Base-by-base conservation (phyloP, 2,329 filamentous ascomycete genomes). In the Fusarium cyanostomum region DNA sequence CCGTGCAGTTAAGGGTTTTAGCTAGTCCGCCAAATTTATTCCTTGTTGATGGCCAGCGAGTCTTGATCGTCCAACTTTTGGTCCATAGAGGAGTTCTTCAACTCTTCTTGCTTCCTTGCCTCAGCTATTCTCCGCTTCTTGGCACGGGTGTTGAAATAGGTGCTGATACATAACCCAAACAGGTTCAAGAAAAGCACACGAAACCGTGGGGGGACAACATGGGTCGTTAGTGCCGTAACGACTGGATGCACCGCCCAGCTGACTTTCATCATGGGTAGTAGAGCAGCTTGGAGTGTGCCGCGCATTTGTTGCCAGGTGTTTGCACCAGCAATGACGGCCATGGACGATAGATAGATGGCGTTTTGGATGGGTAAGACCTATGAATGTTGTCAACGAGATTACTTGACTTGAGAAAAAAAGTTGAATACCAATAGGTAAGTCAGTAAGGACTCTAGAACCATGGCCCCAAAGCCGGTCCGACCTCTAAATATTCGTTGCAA, bases 311-410 rank as follows among this genome's bases (percentile, higher is more conserved):
- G 56, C n/a, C 28, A 15, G 8, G 48, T 60, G 6, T 38, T 42
- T n/a, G 57, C 57, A 13, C 57, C 57, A 13, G 57, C 57, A 33
- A 60, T 60, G 15, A 60, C 28, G 2, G 57, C 57, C 57, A 60
- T 60, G 7, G 57, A 60, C 6, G 56, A n/a, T 9, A 60, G 42
- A 33, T 60, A 60, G 2, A 60, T 50, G 7, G 55, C 18, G 24
- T 60, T 60, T 43, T 60, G 57, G 1, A 60, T 59, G 27, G 57
- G 57, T 13, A 60, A 59, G 26, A 60, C 44, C 57, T 60, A 15
- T 2, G n/a, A n/a, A n/a, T n/a, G n/a, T n/a, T n/a, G n/a, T n/a
- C n/a, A n/a, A n/a, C n/a, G n/a, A n/a, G n/a, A n/a, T n/a, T n/a
- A n/a, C n/a, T n/a, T n/a, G n/a, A n/a, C n/a, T n/a, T n/a, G n/a